phyloP scores from a whole-genome alignment of 108 stramenopile genomes.

The Discostella pseudostelligera region DNA sequence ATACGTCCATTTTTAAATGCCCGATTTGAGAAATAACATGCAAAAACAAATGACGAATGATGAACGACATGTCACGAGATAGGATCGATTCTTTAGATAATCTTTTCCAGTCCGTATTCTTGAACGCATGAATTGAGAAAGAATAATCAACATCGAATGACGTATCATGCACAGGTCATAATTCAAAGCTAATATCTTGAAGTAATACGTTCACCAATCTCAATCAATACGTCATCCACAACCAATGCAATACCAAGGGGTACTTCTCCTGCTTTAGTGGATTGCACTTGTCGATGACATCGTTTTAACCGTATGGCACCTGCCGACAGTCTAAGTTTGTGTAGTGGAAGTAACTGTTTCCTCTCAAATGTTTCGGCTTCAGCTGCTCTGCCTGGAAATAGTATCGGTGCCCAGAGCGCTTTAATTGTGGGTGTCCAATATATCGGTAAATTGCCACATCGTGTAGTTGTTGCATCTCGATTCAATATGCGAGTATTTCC shows the following conservation, averaged over 20 bases:
- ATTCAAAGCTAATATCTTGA: neutral
- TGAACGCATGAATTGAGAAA: too few species aligned
- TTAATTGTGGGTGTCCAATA: constrained; percentile 66
- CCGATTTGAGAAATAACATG: too few species aligned
- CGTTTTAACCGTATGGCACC: constrained; percentile 43
- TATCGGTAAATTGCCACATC: constrained; percentile 47
- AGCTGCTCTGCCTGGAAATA: neutral
- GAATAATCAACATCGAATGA: neutral
- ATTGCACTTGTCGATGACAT: constrained; percentile 15
- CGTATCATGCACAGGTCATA: neutral
- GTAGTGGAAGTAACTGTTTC: constrained; percentile 38
- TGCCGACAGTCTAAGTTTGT: constrained; percentile 52
- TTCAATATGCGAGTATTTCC: constrained; percentile 36
- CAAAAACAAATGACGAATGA: too few species aligned
- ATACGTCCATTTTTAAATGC: too few species aligned
- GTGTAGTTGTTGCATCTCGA: neutral
- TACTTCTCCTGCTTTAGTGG: constrained; percentile 18
- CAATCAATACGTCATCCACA: constrained; percentile 47
- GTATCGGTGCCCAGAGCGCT: constrained; percentile 55
- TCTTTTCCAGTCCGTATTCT: too few species aligned
- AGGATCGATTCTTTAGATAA: too few species aligned
- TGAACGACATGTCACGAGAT: too few species aligned
- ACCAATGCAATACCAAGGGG: constrained; percentile 34
- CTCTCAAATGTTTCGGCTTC: neutral
- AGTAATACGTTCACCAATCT: constrained; percentile 32